These are phyloP conservation scores for Nannochloris sp. DNA, from an alignment of 139 green algal species.

Conservation along the genomic window DNA sequence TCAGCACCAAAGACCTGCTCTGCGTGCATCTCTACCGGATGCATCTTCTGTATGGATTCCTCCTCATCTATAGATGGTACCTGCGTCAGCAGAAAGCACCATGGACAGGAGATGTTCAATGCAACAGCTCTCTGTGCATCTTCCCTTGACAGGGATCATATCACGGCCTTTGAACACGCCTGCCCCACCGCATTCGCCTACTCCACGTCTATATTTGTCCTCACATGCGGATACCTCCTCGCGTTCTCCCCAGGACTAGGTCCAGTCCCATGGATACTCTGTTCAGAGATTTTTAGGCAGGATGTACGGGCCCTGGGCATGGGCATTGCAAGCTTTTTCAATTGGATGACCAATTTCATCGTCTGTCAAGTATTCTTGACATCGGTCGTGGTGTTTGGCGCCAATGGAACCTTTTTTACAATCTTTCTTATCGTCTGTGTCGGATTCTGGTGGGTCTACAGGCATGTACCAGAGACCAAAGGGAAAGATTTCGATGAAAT, in stretches of 20 bases:
- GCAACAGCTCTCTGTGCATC: too few relatives aligned
- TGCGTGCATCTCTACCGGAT: neutral
- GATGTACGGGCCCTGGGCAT: conserved; percentile 22
- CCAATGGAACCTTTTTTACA: conserved; percentile 27
- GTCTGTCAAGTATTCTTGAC: conserved; percentile 57
- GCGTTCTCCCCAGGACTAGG: conserved; percentile 61
- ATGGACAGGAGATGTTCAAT: too few relatives aligned
- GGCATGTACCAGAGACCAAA: conserved; percentile 52
- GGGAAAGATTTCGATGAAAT: conserved; percentile 46
- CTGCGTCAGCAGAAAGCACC: too few relatives aligned
- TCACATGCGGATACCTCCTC: conserved; percentile 42
- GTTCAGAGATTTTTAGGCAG: conserved; percentile 63
- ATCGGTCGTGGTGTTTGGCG: conserved; percentile 35
- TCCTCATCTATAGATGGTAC: too few relatives aligned
- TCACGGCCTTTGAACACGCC: neutral
- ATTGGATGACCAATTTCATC: conserved; percentile 60
- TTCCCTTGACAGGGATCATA: too few relatives aligned
- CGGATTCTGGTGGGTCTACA: conserved; percentile 34
- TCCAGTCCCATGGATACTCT: conserved; percentile 67
- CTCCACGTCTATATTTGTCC: neutral
- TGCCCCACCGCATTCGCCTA: neutral
- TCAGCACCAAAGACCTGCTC: neutral
- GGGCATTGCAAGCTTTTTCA: conserved; percentile 49
- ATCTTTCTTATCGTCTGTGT: conserved; percentile 14
- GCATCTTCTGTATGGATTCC: neutral